Base-by-base conservation (phyloP, 2,329 filamentous ascomycete genomes). In the Colletotrichum camelliae region DNA sequence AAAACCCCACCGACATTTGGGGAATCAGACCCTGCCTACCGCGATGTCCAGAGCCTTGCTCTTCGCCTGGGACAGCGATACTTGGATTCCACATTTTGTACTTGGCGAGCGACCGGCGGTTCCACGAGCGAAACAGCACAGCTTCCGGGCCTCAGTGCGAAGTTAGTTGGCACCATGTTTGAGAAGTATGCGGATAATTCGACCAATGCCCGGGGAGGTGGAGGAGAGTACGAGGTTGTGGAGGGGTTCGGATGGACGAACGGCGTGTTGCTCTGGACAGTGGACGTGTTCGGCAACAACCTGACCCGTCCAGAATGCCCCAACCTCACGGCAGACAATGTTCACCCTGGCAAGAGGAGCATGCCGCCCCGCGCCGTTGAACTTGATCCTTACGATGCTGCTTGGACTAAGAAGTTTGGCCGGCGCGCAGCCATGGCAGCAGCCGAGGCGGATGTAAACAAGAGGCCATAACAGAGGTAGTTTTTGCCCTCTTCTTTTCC, bases 241-340 rank as follows among this genome's bases (percentile, higher is more conserved):
- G 91, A 93, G 83, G 92, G 93, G 1, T 94, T 94, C 78, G 93
- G 92, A 8, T 94, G 93, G 93, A 91, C 90, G 1, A 94, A 94
- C 78, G 93, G 93, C 35, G 92, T 94, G 68, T 82, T 94, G 35
- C 90, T 94, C 68, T 94, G 92, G 92, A 86, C 88, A 1, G 91
- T 89, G 10, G 93, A 94, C 79, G 87, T 87, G 9, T 94, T 94
- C 83, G 89, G 87, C 15, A 86, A 88, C 79, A 83, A 87, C 78
- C 81, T 94, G 73, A 86, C 81, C 78, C 84, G 89, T 31, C 92
- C 92, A 0, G 85, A 92, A 61, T 92, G 90, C 77, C 89, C 88
- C 9, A 85, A 90, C 67, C 84, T 91, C 55, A 82, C 85, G 67
- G 84, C 87, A 0, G 87, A 86, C 2, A 79, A 85, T 55, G 80